Base-by-base conservation (phyloP, 2,329 filamentous ascomycete genomes). In the Pseudocercospora musae region DNA sequence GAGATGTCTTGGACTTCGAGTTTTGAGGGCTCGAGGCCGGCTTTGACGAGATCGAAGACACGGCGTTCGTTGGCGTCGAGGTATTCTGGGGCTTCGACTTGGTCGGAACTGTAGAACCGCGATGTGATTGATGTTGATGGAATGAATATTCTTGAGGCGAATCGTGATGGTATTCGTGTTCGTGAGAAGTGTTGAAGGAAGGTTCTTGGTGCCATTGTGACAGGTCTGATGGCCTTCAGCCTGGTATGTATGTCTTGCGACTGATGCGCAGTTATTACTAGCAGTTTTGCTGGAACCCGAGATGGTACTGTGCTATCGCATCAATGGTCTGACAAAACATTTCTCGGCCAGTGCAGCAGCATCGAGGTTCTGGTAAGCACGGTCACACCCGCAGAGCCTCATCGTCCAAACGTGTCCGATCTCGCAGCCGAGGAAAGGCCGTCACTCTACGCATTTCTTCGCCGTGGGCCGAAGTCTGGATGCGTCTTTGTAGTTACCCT, bases 1-100 rank as follows among this genome's bases (percentile, higher is more conserved):
- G 88, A 91, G 57, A 95, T 86, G 77, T 96, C 91, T 74, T 89
- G 88, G 9, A 95, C 80, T 76, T 81, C 78, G 33, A 83, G 74
- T 64, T 76, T 78, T 13, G 72, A 74, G 20, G 81, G 81, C 5
- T 75, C 68, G 48, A 83, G 63, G 33, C 74, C 74, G 18, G 72
- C 70, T 67, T 76, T 78, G 20, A 82, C 73, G 63, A 79, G 79
- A 52, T 79, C 74, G 73, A 82, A 83, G 42, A 83, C 73, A 65
- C 78, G 74, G 58, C 78, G 72, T 67, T 83, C 81, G 61, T 71
- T 72, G 60, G 80, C 78, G 53, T 77, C 75, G 18, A 82, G 75
- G 70, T 80, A 79, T 63, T 81, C 79, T 27, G 81, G 81, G 21
- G 80, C 72, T 68, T 80, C 68, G 21, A 73, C 66, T 53, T 62